A percentile compares a stretch with the other conserved stretches of the same genome.
phyloP scores from a whole-genome alignment of 345 rosid species.

The Lepidium didymum region DNA sequence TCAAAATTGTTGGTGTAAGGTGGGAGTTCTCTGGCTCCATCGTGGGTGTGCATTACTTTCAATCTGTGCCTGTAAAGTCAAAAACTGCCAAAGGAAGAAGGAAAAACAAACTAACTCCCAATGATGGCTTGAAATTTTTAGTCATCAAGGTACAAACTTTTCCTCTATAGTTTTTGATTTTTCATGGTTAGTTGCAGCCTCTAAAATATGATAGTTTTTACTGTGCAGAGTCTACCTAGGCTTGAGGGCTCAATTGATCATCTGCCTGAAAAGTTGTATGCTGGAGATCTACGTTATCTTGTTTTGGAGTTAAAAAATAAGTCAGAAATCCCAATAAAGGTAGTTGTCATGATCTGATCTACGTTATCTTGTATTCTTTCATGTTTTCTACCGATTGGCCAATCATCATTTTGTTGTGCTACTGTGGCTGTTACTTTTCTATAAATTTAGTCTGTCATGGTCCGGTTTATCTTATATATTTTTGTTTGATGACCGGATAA shows the following conservation, averaged over 20 bases:
- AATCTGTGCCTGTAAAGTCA: conserved; percentile 40
- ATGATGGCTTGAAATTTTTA: conserved; percentile 55
- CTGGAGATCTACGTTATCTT: conserved; percentile 68
- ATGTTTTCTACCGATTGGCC: neutral
- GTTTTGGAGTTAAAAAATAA: conserved; percentile 68
- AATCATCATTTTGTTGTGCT: neutral
- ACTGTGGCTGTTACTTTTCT: conserved; percentile 9
- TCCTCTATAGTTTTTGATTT: neutral
- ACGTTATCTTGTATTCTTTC: neutral
- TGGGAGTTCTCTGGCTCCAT: conserved; percentile 89
- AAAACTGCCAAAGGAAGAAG: conserved; percentile 43
- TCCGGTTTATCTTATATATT: conserved; percentile 1
- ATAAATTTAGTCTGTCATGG: neutral
- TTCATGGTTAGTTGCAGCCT: conserved; percentile 9
- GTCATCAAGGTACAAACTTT: conserved; percentile 67
- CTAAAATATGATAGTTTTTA: conserved; percentile 9
- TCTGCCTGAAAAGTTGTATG: conserved; percentile 62
- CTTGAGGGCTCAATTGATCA: conserved; percentile 63
- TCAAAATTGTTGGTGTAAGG: conserved; percentile 79
- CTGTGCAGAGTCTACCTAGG: conserved; percentile 68
- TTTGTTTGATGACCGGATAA: conserved; percentile 8
- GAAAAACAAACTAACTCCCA: conserved; percentile 46
- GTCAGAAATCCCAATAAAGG: conserved; percentile 73
- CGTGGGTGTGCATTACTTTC: conserved; percentile 62
- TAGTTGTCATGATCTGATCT: conserved; percentile 20